Evolutionary conservation across 495 filamentous ascomycete genomes (phyloP).

Genomic region (Lindgomyces ingoldianus): DNA sequence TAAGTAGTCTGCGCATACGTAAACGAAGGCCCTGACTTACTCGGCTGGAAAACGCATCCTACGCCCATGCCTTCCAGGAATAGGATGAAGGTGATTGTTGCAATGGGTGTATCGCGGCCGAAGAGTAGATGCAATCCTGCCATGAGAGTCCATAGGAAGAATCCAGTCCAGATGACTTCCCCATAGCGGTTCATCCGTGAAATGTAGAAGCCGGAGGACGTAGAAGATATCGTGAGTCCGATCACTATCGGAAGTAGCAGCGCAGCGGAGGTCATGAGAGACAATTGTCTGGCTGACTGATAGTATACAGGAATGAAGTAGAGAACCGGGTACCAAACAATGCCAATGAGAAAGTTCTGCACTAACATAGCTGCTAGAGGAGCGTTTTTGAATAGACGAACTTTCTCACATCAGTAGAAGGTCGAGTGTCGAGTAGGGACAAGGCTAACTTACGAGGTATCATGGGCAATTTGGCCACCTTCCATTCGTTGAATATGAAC

Average conservation of each 20-base stretch:
- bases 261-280: constrained; percentile 43
- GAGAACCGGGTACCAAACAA: constrained; percentile 56
- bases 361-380: constrained; percentile 53
- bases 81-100: neutral
- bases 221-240: constrained; percentile 52
- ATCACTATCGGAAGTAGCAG: constrained; percentile 55
- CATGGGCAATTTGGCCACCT: constrained; percentile 10
- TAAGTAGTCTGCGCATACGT: neutral
- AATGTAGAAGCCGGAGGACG: constrained; percentile 57
- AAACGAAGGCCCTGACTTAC: neutral
- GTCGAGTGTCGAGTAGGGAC: neutral
- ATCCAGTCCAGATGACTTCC: constrained; percentile 57
- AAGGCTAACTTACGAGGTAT: constrained; percentile 45
- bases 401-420: constrained; percentile 17
- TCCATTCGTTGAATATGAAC: constrained; percentile 23
- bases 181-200: constrained; percentile 56
- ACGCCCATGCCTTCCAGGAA: constrained; percentile 8
- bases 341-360: constrained; percentile 47
- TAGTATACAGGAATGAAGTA: constrained; percentile 51
- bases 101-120: neutral
- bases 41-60: constrained; percentile 22
- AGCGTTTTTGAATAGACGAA: constrained; percentile 57
- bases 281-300: constrained; percentile 43
- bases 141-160: constrained; percentile 35
- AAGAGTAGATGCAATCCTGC: constrained; percentile 8